Evolutionary conservation across 257 asterid species (phyloP).

Genomic region (Vinca minor): DNA sequence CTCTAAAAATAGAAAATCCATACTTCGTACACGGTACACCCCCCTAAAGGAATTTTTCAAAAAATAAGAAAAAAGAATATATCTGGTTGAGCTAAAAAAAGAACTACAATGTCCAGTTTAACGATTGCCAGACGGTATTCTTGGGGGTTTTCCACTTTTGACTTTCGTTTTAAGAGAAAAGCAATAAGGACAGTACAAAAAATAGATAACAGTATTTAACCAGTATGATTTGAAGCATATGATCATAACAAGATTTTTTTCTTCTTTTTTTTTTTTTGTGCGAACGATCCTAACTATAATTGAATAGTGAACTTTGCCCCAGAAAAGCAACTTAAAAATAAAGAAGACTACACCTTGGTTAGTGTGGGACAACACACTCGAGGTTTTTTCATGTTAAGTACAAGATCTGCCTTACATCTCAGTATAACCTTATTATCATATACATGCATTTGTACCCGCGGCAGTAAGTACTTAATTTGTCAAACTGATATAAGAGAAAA

Average conservation of each 20-base stretch:
- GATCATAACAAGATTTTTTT: no score
- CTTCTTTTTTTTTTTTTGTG: no score
- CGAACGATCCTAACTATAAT: background rate
- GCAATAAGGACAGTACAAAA: background rate
- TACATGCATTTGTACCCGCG: background rate
- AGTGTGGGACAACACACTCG: background rate
- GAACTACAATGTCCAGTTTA: background rate
- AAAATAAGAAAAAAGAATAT: background rate
- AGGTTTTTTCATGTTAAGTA: background rate
- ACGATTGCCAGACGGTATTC: slow-evolving; percentile 7
- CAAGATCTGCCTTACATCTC: background rate
- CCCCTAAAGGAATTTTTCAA: background rate
- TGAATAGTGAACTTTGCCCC: no score
- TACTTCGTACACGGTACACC: background rate
- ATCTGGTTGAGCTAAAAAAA: background rate
- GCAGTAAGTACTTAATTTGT: background rate
- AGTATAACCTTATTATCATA: background rate
- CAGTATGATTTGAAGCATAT: no score
- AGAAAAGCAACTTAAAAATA: background rate
- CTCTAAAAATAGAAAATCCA: no score
- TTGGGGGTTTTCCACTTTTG: background rate
- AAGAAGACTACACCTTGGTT: background rate
- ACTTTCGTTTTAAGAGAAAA: no score
- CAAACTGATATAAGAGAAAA: background rate
- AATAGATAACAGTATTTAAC: no score